Conservation (phyloP, 2,329 filamentous ascomycete species). For the Scleromitrula shiraiana region DNA sequence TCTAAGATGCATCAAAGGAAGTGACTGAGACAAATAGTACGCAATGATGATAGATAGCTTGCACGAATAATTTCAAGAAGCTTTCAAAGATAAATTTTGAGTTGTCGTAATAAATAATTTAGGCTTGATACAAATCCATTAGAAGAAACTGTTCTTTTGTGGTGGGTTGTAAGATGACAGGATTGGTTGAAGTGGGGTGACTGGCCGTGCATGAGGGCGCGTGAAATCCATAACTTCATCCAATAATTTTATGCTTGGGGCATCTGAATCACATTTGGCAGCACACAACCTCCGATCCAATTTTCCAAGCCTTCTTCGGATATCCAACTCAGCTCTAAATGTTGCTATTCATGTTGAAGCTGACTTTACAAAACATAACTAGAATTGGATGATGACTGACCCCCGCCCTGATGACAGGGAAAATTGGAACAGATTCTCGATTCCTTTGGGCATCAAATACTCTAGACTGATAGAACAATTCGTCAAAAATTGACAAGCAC, state of each 20-base stretch:
- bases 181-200: conserved; percentile 6
- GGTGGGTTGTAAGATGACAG: neutral
- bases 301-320: neutral
- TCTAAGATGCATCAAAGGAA: neutral
- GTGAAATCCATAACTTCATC: neutral
- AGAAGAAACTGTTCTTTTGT: neutral
- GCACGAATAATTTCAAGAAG: neutral
- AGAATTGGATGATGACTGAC: neutral
- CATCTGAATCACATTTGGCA: conserved; percentile 4
- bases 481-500: too few species aligned
- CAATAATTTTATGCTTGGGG: neutral
- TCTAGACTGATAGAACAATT: neutral
- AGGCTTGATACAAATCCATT: neutral
- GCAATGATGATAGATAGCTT: neutral
- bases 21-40: neutral
- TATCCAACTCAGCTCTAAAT: conserved; percentile 5
- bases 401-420: conserved; percentile 1
- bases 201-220: conserved; percentile 6
- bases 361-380: conserved; percentile 1
- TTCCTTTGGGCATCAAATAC: neutral
- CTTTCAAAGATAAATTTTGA: neutral
- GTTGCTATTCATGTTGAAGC: conserved; percentile 17
- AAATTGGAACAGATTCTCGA: neutral
- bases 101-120: neutral
- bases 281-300: neutral